Conservation (phyloP, 805 yeast species). For the Starmerella riodocensis region DNA sequence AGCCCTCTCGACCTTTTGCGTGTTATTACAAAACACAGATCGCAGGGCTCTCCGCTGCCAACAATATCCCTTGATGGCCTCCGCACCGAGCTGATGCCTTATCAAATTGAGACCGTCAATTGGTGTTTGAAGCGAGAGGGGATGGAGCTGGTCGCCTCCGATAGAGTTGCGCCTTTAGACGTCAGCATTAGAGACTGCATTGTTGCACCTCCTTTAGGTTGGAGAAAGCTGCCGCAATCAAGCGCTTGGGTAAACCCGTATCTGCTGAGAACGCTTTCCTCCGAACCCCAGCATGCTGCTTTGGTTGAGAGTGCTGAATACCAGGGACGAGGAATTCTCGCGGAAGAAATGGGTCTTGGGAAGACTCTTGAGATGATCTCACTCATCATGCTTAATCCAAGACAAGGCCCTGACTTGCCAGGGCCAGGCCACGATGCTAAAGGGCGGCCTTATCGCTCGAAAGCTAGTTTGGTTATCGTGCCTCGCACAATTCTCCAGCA, state of each 20-base stretch:
- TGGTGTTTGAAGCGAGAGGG: constrained; percentile 31
- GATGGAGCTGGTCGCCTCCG: constrained; percentile 16
- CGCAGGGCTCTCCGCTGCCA: constrained; percentile 4
- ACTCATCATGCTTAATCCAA: constrained; percentile 45
- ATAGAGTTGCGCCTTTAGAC: constrained; percentile 18
- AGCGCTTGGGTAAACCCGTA: constrained; percentile 25
- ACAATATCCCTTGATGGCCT: constrained; percentile 12
- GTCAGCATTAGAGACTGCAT: constrained; percentile 13
- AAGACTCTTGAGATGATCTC: constrained; percentile 80
- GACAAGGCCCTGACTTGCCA: constrained; percentile 24
- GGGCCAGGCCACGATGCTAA: background rate
- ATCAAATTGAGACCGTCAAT: constrained; percentile 28
- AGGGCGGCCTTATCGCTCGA: constrained; percentile 17
- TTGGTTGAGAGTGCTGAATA: constrained; percentile 1
- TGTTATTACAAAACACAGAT: constrained; percentile 5
- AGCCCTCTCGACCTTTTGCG: constrained; percentile 11
- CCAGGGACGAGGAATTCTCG: constrained; percentile 52
- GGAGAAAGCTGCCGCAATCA: constrained; percentile 17
- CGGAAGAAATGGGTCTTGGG: constrained; percentile 97
- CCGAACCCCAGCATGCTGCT: constrained; percentile 6
- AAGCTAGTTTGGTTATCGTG: constrained; percentile 69
- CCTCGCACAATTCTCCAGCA: constrained; percentile 76
- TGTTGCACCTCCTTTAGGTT: constrained; percentile 22
- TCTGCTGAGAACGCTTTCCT: constrained; percentile 4
- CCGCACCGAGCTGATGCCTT: constrained; percentile 21